Evolutionary conservation across 495 filamentous ascomycete species (phyloP), one percentile per base, ranked within the genome.

Genomic region (Gamarada debralockiae): DNA sequence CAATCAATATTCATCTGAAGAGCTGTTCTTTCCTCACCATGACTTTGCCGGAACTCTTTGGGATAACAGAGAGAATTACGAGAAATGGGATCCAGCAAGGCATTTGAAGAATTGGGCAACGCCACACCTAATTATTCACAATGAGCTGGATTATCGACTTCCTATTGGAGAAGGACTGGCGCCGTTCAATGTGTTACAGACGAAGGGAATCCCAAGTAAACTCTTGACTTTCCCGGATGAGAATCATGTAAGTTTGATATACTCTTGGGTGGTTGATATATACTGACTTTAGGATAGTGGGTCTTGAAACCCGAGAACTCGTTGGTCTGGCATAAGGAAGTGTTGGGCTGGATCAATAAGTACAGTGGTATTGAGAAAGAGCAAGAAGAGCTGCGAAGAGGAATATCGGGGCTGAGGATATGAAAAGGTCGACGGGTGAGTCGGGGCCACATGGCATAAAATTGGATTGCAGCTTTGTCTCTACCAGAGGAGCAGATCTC

Each of bases 301-400:
- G 91, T 97, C 18, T 61, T 96, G 38, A 92, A 95, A 62, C 89
- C 85, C 2, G 92, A 97, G 65, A 97, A 97, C 65, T 85, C 82
- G 8, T 70, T 97, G 20, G 73, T 93, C 38, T 97, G 92, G 92
- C 90, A 97, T 65, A 80, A 76, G n/a, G 86, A 87, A 33, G 90
- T 97, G 9, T 57, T 97, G 29, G 84, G 83, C 43, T 97, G 84
- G 83, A 92, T 96, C 53, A 96, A 96, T 68, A 86, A 86, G 66
- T 84, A 84, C 60, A 81, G 80, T 2, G 90, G 86, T 1, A 51
- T 85, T 39, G 40, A 37, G 15, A 21, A 55, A 23, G 51, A 61
- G 41, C 50, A 60, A 10, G 45, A 50, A 21, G 40, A 53, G 17
- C 42, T 60, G 20, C 29, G 17, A 18, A 43, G 18, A 20, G 39